Evolutionary conservation across 106 monocot genomes (phyloP).

Genomic region (Dendrobium officinale): DNA sequence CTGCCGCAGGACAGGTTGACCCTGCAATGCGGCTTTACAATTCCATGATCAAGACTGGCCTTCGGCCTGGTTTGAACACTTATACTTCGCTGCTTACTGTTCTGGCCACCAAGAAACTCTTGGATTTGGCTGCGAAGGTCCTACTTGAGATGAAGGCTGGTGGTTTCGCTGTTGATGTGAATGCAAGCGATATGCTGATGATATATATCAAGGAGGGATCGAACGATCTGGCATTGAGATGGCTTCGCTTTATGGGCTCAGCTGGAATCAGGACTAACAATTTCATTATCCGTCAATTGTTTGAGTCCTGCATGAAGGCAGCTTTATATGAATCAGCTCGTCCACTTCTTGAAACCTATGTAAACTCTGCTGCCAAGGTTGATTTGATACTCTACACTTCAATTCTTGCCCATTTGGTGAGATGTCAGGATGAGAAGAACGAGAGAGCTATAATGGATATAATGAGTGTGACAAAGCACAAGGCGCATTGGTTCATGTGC

Average conservation of each 20-base stretch:
- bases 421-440: conserved; percentile 75
- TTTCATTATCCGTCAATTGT: conserved; percentile 82
- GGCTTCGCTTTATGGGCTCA: conserved; percentile 91
- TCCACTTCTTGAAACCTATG: conserved; percentile 76
- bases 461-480: conserved; percentile 63
- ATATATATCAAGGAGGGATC: conserved; percentile 87
- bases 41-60: conserved; percentile 69
- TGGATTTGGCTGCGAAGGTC: conserved; percentile 90
- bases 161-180: conserved; percentile 82
- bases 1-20: conserved; percentile 63
- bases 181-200: conserved; percentile 92
- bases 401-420: conserved; percentile 78
- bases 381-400: conserved; percentile 93
- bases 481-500: conserved; percentile 85
- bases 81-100: conserved; percentile 52
- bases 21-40: conserved; percentile 69
- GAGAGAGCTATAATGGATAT: conserved; percentile 77
- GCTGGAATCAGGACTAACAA: conserved; percentile 87
- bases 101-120: conserved; percentile 63
- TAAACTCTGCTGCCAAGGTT: conserved; percentile 61
- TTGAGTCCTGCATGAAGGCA: conserved; percentile 86
- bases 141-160: conserved; percentile 85
- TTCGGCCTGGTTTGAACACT: conserved; percentile 65
- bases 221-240: conserved; percentile 62
- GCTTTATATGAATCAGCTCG: conserved; percentile 60